Percentiles rank a stretch among this genome's conserved stretches.
phyloP scores from a whole-genome alignment of 2,329 filamentous ascomycete species.

The Alternaria consortialis region DNA sequence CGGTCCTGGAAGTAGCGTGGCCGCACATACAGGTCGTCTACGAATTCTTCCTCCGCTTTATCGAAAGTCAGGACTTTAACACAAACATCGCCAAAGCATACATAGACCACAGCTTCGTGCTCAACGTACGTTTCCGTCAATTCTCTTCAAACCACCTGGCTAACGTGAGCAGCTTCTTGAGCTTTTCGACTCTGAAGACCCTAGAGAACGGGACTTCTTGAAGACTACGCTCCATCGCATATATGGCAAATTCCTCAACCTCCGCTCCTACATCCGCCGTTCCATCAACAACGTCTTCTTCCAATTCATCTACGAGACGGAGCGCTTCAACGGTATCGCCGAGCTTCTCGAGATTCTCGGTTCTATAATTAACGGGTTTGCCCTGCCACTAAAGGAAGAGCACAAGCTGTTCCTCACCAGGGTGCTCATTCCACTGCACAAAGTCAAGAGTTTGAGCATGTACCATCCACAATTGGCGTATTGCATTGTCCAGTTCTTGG shows the following conservation, averaged over 20 bases:
- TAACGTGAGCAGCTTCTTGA: constrained; percentile 75
- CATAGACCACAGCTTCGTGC: constrained; percentile 97
- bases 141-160: constrained; percentile 11
- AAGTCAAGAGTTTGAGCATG: constrained; percentile 99
- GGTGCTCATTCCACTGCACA: constrained; percentile 92
- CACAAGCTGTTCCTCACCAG: constrained; percentile 97
- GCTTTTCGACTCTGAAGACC: constrained; percentile 97
- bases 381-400: constrained; percentile 94
- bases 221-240: constrained; percentile 98
- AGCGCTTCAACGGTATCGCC: constrained; percentile 97
- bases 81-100: constrained; percentile 99
- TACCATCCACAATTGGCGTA: constrained; percentile 98
- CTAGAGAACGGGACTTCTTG: constrained; percentile 93
- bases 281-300: constrained; percentile 99
- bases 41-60: constrained; percentile 98
- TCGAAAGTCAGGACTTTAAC: constrained; percentile 99
- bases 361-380: constrained; percentile 99
- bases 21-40: constrained; percentile 99
- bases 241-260: constrained; percentile 98
- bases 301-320: constrained; percentile 98
- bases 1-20: constrained; percentile 97
- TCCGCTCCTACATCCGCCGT: constrained; percentile 94
- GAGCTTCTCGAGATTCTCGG: constrained; percentile 96
- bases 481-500: constrained; percentile 97
- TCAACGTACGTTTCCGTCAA: constrained; percentile 65